These are phyloP conservation scores for Myxozyma kluyveri DNA, from an alignment of 805 yeast species.

Conservation along the genomic window DNA sequence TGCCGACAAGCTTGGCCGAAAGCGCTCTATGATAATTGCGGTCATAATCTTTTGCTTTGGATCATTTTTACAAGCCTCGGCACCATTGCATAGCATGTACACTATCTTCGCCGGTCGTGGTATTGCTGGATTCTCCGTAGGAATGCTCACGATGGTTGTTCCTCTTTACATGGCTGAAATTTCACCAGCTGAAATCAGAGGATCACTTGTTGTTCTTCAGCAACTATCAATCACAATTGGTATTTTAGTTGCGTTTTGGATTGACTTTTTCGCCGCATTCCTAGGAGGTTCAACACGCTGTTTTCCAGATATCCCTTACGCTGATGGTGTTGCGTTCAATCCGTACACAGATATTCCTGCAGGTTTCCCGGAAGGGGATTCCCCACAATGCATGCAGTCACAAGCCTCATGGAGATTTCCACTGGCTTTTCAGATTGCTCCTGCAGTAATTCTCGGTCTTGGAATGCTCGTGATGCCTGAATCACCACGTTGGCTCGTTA, in stretches of 20 bases:
- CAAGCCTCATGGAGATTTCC: slow-evolving; percentile 58
- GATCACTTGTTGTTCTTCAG: slow-evolving; percentile 31
- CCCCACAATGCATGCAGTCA: slow-evolving; percentile 25
- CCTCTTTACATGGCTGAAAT: slow-evolving; percentile 38
- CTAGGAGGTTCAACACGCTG: slow-evolving; percentile 39
- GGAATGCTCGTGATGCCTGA: slow-evolving; percentile 41
- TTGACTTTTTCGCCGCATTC: slow-evolving; percentile 44
- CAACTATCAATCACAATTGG: slow-evolving; percentile 38
- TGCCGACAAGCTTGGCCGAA: slow-evolving; percentile 25
- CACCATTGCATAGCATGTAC: slow-evolving; percentile 37
- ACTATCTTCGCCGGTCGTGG: slow-evolving; percentile 43
- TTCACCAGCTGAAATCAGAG: slow-evolving; percentile 33
- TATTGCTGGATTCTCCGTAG: slow-evolving; percentile 54
- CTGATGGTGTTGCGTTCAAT: slow-evolving; percentile 14
- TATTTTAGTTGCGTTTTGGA: slow-evolving; percentile 38
- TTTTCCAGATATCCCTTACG: slow-evolving; percentile 15
- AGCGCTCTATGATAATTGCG: slow-evolving; percentile 23
- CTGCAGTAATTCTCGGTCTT: slow-evolving; percentile 48
- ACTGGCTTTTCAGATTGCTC: slow-evolving; percentile 56
- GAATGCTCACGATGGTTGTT: slow-evolving; percentile 46
- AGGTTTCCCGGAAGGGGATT: slow-evolving; percentile 3
- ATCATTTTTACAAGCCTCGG: slow-evolving; percentile 31
- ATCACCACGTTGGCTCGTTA: slow-evolving; percentile 15
- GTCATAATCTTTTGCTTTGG: slow-evolving; percentile 26
- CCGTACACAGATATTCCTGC: slow-evolving; percentile 15